Evolutionary conservation across 2,329 filamentous ascomycete species (phyloP).

Genomic region (Arthrobotrys sphaeroides): DNA sequence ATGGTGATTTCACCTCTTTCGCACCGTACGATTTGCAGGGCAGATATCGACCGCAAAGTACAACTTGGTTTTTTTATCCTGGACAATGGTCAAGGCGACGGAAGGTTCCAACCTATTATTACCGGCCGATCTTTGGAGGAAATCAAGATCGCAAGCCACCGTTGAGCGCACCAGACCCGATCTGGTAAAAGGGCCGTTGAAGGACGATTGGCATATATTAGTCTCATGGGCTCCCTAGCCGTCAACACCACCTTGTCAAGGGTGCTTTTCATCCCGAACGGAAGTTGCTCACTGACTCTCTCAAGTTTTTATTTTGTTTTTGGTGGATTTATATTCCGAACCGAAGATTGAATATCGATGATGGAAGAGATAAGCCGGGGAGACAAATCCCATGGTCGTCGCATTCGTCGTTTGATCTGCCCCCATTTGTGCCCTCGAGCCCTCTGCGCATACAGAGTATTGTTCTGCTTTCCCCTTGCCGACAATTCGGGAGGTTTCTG

Average conservation of each 20-base stretch:
- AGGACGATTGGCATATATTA: slow-evolving; percentile 46
- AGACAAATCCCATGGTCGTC: neutral
- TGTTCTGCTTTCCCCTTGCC: neutral
- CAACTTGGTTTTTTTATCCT: slow-evolving; percentile 1
- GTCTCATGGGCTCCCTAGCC: slow-evolving; percentile 11
- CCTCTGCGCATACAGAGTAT: too few relatives aligned
- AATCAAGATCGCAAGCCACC: slow-evolving; percentile 55
- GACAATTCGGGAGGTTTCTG: neutral
- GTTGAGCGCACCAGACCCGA: slow-evolving; percentile 41
- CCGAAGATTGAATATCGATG: neutral
- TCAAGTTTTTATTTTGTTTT: too few relatives aligned
- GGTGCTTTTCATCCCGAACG: slow-evolving; percentile 16
- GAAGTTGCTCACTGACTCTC: slow-evolving; percentile 14
- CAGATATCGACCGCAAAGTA: neutral
- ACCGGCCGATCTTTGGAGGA: slow-evolving; percentile 54
- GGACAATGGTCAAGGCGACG: slow-evolving; percentile 49
- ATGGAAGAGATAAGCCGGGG: neutral
- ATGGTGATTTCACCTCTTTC: neutral
- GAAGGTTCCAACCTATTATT: slow-evolving; percentile 55
- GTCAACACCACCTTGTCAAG: slow-evolving; percentile 13
- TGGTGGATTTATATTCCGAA: slow-evolving; percentile 13
- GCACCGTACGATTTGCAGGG: neutral
- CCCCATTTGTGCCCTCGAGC: too few relatives aligned
- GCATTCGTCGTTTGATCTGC: too few relatives aligned
- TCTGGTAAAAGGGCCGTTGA: slow-evolving; percentile 53